Evolutionary conservation across 305 asterid species (phyloP).

Genomic region (Ajuga reptans): DNA sequence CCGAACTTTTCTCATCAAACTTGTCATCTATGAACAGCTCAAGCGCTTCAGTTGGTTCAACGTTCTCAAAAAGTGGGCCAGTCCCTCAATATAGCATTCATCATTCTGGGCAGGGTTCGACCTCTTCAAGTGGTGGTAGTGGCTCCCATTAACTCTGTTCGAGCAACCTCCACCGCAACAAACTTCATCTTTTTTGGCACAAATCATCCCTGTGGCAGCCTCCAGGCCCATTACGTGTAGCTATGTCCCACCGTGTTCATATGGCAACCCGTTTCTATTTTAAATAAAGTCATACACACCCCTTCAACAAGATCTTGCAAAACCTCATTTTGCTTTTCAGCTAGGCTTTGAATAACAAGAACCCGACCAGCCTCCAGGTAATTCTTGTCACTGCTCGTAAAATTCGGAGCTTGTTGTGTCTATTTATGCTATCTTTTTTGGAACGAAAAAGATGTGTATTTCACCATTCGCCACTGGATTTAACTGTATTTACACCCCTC

Average conservation of each 20-base stretch:
- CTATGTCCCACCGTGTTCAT: constrained; percentile 22
- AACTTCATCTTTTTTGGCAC: constrained; percentile 28
- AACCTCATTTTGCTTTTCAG: constrained; percentile 40
- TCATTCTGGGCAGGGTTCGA: constrained; percentile 42
- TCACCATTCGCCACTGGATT: constrained; percentile 27
- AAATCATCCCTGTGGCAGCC: constrained; percentile 24
- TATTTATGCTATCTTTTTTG: constrained; percentile 40
- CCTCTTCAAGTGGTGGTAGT: constrained; percentile 41
- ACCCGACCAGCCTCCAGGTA: constrained; percentile 35
- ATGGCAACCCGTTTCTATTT: constrained; percentile 21
- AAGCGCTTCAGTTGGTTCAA: constrained; percentile 47
- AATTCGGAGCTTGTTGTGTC: constrained; percentile 50
- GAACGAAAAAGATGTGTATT: constrained; percentile 19
- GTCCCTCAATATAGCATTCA: constrained; percentile 40
- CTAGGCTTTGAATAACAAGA: constrained; percentile 50
- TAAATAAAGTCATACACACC: constrained; percentile 49
- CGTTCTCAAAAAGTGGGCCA: constrained; percentile 36
- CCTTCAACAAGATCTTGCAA: constrained; percentile 33
- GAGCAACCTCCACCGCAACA: constrained; percentile 18
- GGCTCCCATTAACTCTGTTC: constrained; percentile 21
- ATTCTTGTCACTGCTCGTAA: constrained; percentile 38
- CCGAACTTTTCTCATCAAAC: constrained; percentile 49
- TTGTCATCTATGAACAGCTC: constrained; percentile 55
- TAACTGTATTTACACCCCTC: constrained; percentile 22
- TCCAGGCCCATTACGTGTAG: constrained; percentile 29